These are phyloP conservation scores for Leptographium lundbergii DNA, from an alignment of 2,329 filamentous ascomycete genomes.

Conservation along the genomic window DNA sequence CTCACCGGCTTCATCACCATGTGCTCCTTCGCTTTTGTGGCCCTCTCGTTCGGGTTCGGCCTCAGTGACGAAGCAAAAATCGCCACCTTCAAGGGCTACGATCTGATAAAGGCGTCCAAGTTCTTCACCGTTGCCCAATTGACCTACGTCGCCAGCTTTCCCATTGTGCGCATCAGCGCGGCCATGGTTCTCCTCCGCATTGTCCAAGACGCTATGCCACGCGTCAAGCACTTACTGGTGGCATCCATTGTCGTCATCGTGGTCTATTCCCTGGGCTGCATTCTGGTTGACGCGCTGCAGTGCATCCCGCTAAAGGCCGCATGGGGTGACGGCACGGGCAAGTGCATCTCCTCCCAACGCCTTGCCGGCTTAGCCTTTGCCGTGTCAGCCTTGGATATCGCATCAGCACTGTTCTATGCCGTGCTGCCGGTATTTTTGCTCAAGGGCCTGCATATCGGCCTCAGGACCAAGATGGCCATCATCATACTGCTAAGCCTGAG, in stretches of 20 bases:
- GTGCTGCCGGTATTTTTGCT: not conserved
- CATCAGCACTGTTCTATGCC: not conserved
- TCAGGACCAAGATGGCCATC: not conserved
- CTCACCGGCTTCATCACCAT: not conserved
- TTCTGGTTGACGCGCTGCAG: not conserved
- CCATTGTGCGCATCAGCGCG: not conserved
- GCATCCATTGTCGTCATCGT: not conserved
- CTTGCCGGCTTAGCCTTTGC: not conserved
- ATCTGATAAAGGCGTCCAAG: not conserved
- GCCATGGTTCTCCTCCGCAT: slow-evolving; percentile 1
- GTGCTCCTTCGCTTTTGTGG: not conserved
- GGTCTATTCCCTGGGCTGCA: not conserved
- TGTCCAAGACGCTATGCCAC: not conserved
- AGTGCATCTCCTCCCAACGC: not conserved
- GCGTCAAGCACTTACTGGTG: not conserved
- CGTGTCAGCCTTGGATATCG: not conserved
- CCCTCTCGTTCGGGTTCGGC: not conserved
- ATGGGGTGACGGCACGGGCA: not conserved
- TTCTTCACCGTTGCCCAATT: not conserved
- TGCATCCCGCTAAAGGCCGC: not conserved
- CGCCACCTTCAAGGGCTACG: not conserved
- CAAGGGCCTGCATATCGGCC: not conserved
- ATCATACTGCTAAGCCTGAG: not conserved
- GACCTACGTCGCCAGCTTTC: slow-evolving; percentile 1
- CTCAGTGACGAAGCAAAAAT: not conserved